Conservation (phyloP, 2,329 filamentous ascomycete species). For the Teratosphaeria viscida region DNA sequence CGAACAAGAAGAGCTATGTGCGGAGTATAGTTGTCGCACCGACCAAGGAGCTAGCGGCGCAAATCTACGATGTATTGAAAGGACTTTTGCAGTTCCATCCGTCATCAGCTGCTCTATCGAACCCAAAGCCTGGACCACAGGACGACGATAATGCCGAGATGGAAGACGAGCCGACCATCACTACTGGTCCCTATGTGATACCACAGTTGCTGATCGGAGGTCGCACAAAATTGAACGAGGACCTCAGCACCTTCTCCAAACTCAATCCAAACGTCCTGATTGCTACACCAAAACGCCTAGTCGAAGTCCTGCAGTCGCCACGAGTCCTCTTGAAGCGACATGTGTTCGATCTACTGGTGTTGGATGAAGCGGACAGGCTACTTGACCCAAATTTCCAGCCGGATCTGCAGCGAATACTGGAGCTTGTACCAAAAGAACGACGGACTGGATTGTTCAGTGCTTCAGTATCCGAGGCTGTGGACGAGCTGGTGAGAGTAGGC, state of each 20-base stretch:
- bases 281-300: slow-evolving; percentile 77
- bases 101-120: slow-evolving; percentile 60
- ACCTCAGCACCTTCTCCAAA: slow-evolving; percentile 74
- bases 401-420: slow-evolving; percentile 76
- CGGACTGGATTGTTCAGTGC: slow-evolving; percentile 91
- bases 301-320: slow-evolving; percentile 78
- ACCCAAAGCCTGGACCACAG: slow-evolving; percentile 29
- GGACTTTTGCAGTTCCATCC: slow-evolving; percentile 74
- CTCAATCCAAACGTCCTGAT: slow-evolving; percentile 81
- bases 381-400: slow-evolving; percentile 91
- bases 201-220: slow-evolving; percentile 86
- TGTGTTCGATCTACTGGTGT: slow-evolving; percentile 73
- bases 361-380: slow-evolving; percentile 89
- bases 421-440: slow-evolving; percentile 79
- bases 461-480: slow-evolving; percentile 88
- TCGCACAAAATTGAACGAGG: slow-evolving; percentile 68
- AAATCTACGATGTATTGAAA: slow-evolving; percentile 74
- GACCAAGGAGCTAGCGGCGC: slow-evolving; percentile 79
- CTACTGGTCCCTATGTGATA: slow-evolving; percentile 46
- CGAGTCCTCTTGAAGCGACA: slow-evolving; percentile 23
- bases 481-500: slow-evolving; percentile 84
- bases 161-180: slow-evolving; percentile 34
- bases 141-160: slow-evolving; percentile 34
- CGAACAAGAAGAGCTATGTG: slow-evolving; percentile 80
- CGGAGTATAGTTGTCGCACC: slow-evolving; percentile 87